Evolutionary conservation across 805 yeast genomes (phyloP).

Genomic region (Wickerhamiella alocasiicola): DNA sequence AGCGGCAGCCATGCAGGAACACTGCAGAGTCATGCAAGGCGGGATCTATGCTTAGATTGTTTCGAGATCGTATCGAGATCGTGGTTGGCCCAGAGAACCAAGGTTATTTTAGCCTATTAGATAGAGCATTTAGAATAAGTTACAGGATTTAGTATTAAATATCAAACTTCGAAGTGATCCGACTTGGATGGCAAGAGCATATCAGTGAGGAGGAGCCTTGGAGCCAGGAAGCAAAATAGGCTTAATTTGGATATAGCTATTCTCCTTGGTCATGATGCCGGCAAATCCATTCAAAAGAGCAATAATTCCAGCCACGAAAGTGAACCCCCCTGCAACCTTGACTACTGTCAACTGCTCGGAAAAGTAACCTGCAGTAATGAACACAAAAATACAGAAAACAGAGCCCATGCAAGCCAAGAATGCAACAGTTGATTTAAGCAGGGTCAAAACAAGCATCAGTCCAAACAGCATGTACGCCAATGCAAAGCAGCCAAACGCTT

Average conservation of each 20-base stretch:
- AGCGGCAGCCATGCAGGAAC: no score
- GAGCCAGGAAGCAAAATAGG: slow-evolving; percentile 38
- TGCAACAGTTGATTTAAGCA: slow-evolving; percentile 52
- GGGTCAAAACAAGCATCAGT: slow-evolving; percentile 53
- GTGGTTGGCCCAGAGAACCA: no score
- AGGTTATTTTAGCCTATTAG: no score
- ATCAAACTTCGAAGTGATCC: no score
- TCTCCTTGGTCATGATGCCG: slow-evolving; percentile 45
- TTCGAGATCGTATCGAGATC: no score
- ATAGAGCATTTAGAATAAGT: no score
- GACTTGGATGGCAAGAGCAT: no score
- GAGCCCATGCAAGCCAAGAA: slow-evolving; percentile 45
- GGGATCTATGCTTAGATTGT: no score
- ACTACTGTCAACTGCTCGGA: slow-evolving; percentile 29
- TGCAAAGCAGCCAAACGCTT: slow-evolving; percentile 1
- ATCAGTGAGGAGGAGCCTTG: no score
- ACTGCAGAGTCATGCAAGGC: no score
- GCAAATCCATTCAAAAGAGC: slow-evolving; percentile 58
- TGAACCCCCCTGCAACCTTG: slow-evolving; percentile 53
- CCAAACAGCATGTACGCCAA: slow-evolving; percentile 47
- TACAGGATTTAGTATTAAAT: no score
- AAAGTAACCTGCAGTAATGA: slow-evolving; percentile 42
- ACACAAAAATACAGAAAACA: slow-evolving; percentile 41
- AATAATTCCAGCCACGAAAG: slow-evolving; percentile 40
- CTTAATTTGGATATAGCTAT: slow-evolving; percentile 42